Evolutionary conservation across 108 stramenopile species (phyloP).

Genomic region (Cyclotella atomus): DNA sequence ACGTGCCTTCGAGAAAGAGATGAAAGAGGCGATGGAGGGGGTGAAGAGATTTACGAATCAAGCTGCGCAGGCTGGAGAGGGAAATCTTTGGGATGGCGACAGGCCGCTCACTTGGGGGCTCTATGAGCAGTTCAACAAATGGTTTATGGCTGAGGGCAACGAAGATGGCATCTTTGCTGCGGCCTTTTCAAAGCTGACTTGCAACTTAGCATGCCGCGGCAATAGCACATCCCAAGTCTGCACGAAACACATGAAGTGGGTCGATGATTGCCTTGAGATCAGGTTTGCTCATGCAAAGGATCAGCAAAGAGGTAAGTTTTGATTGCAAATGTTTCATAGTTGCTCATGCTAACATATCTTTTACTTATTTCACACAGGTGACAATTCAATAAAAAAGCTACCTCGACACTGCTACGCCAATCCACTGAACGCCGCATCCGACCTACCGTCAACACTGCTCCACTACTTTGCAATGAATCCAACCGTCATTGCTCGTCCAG

Average conservation of each 20-base stretch:
- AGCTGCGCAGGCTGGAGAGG: constrained; percentile 12
- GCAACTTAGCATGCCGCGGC: constrained; percentile 10
- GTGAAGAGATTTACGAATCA: constrained; percentile 1
- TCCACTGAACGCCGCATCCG: not conserved
- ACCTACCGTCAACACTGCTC: not conserved
- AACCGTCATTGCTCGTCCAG: not conserved
- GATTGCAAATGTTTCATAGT: too few relatives aligned
- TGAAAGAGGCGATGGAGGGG: constrained; percentile 17
- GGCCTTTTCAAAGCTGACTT: not conserved
- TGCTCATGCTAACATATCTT: too few relatives aligned
- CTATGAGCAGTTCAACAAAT: constrained; percentile 13
- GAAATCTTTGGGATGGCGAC: constrained; percentile 13
- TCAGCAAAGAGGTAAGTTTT: constrained; percentile 8
- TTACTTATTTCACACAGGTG: too few relatives aligned
- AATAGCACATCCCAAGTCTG: not conserved
- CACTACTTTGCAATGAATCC: not conserved
- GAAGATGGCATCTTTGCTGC: constrained; percentile 6
- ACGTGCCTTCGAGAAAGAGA: not conserved
- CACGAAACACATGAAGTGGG: constrained; percentile 6
- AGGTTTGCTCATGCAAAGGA: constrained; percentile 5
- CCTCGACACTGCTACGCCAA: constrained; percentile 7
- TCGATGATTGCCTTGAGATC: not conserved
- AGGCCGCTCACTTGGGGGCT: constrained; percentile 13
- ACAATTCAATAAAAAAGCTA: constrained; percentile 1
- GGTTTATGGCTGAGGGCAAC: constrained; percentile 3